Percentiles rank a stretch among this genome's conserved stretches.
Evolutionary conservation across 805 yeast genomes (phyloP).

Genomic region (Wickerhamomyces subpelliculosus): DNA sequence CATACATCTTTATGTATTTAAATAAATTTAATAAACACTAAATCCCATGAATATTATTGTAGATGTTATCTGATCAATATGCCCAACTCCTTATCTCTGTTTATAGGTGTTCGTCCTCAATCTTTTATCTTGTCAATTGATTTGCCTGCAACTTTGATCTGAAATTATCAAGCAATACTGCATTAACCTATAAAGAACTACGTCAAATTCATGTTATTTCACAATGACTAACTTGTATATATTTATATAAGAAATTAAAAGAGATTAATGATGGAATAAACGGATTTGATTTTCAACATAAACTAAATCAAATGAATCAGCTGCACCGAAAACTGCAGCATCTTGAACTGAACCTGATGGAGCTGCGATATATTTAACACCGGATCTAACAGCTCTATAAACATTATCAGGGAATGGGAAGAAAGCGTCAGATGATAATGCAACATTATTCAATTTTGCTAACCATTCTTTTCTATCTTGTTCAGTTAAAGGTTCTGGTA

Average conservation of each 20-base stretch:
- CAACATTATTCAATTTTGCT: conserved; percentile 71
- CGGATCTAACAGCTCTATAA: conserved; percentile 94
- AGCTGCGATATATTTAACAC: conserved; percentile 94
- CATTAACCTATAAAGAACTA: no score
- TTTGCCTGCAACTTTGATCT: no score
- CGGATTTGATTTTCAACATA: conserved; percentile 97
- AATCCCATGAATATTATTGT: no score
- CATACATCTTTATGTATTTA: conserved; percentile 61
- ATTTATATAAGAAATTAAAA: neutral
- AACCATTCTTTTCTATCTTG: conserved; percentile 89
- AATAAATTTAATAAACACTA: no score
- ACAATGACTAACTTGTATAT: no score
- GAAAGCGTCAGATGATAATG: conserved; percentile 95
- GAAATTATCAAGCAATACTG: no score
- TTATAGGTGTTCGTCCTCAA: no score
- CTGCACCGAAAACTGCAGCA: conserved; percentile 91
- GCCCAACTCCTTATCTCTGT: no score
- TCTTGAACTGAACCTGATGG: conserved; percentile 98
- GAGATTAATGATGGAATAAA: conserved; percentile 84
- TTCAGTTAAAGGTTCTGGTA: conserved; percentile 78
- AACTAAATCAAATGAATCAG: conserved; percentile 83
- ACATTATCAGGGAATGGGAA: conserved; percentile 99
- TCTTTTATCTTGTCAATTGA: no score
- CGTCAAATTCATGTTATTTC: no score
- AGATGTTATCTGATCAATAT: no score